phyloP scores from a whole-genome alignment of 2,329 filamentous ascomycete genomes.

The Colletotrichum siamense region DNA sequence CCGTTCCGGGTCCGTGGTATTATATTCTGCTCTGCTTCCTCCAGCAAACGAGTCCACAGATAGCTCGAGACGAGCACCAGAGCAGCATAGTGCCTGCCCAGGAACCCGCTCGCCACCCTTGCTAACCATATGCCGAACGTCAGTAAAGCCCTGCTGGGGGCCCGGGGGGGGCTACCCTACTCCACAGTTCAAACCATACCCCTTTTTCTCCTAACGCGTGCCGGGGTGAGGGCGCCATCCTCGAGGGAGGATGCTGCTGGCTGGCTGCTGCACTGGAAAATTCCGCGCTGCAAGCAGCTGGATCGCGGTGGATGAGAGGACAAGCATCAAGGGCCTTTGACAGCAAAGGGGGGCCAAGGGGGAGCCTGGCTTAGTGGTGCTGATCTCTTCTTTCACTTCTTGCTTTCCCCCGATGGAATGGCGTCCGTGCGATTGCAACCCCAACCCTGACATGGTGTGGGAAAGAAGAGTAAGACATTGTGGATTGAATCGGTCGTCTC shows the following conservation, averaged over 20 bases:
- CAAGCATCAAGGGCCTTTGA: not conserved
- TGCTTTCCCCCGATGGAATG: not conserved
- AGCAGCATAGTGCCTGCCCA: not conserved
- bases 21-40: not conserved
- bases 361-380: not conserved
- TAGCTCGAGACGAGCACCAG: not conserved
- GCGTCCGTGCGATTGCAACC: slow-evolving; percentile 18
- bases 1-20: not conserved
- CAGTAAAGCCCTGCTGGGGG: not conserved
- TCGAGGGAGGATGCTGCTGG: not conserved
- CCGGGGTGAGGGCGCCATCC: not conserved
- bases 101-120: not conserved
- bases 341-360: not conserved
- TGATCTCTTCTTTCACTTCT: not conserved
- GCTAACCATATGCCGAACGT: not conserved
- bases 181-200: slow-evolving; percentile 12
- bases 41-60: not conserved
- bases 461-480: not conserved
- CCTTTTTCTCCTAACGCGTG: not conserved
- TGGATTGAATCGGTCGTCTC: not conserved
- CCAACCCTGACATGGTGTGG: not conserved
- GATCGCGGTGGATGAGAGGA: not conserved
- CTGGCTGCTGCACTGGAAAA: not conserved
- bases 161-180: not conserved
- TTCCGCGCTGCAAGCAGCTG: not conserved